Evolutionary conservation across 2,329 filamentous ascomycete species (phyloP).

Genomic region (Sarocladium kiliense): DNA sequence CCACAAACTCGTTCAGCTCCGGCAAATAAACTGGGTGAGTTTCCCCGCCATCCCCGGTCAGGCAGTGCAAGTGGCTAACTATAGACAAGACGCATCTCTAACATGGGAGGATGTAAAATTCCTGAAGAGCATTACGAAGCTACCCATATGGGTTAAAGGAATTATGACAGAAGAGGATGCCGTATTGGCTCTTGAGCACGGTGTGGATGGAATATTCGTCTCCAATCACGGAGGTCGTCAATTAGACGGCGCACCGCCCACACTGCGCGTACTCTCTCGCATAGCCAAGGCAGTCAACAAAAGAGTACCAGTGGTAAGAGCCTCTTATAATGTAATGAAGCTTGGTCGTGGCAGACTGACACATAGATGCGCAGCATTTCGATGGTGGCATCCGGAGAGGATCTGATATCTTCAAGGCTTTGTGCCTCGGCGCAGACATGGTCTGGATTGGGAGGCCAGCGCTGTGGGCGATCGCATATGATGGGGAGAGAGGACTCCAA

Average conservation of each 20-base stretch:
- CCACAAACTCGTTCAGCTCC: too few species aligned
- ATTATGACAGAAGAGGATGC: conserved; percentile 27
- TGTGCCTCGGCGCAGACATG: conserved; percentile 20
- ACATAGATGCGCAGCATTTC: too few species aligned
- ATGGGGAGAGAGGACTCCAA: conserved; percentile 11
- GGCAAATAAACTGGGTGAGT: too few species aligned
- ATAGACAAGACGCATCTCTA: too few species aligned
- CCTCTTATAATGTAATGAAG: too few species aligned
- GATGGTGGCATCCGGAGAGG: conserved; percentile 22
- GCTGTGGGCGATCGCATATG: conserved; percentile 12
- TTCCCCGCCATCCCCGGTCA: neutral
- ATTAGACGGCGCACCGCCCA: neutral
- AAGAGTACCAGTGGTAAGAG: neutral
- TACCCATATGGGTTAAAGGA: conserved; percentile 21
- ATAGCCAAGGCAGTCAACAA: neutral
- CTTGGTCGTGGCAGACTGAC: too few species aligned
- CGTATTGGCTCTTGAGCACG: conserved; percentile 21
- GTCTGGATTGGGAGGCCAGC: conserved; percentile 29
- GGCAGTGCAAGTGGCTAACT: too few species aligned
- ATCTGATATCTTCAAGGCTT: conserved; percentile 21
- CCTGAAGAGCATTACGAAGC: too few species aligned
- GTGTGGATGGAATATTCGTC: conserved; percentile 24
- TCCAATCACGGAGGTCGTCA: conserved; percentile 12
- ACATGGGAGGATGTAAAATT: too few species aligned
- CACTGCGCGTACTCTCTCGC: neutral